Percentiles rank a stretch among this genome's conserved stretches.
phyloP scores from a whole-genome alignment of 2,329 filamentous ascomycete genomes.

The Apiospora kogelbergensis region DNA sequence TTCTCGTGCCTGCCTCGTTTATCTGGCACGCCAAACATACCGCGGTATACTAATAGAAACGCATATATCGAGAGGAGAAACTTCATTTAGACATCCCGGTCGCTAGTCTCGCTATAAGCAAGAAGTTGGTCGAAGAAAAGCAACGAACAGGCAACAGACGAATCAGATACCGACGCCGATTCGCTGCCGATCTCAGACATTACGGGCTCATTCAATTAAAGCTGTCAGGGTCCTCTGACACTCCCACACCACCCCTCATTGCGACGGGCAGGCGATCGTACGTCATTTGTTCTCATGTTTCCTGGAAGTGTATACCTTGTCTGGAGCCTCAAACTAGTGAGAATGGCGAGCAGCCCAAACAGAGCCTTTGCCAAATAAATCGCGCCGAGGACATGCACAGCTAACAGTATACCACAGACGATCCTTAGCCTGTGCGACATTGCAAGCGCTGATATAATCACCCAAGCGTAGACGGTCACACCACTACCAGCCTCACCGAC shows the following conservation, averaged over 20 bases:
- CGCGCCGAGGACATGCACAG: background rate
- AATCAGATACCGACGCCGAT: background rate
- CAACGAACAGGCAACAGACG: background rate
- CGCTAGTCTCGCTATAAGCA: background rate
- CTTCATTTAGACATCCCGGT: background rate
- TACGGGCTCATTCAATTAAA: constrained; percentile 4
- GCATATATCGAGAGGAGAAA: background rate
- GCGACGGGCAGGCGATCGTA: background rate
- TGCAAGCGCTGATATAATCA: background rate
- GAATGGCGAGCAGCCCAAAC: background rate
- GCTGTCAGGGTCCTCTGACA: background rate
- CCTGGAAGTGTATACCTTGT: background rate
- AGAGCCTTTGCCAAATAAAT: background rate
- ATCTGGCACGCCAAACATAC: background rate
- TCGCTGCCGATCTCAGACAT: background rate
- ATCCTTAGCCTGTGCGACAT: background rate
- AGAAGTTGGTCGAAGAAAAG: background rate
- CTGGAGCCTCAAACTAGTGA: background rate
- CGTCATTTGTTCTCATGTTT: background rate
- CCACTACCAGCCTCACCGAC: background rate
- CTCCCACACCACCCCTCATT: constrained; percentile 4
- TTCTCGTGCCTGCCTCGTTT: background rate
- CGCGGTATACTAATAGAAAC: background rate
- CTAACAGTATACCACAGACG: background rate
- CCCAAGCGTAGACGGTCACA: background rate